These are phyloP conservation scores for Ophiostoma triangulosporum DNA, from an alignment of 2,329 filamentous ascomycete species.

Conservation along the genomic window DNA sequence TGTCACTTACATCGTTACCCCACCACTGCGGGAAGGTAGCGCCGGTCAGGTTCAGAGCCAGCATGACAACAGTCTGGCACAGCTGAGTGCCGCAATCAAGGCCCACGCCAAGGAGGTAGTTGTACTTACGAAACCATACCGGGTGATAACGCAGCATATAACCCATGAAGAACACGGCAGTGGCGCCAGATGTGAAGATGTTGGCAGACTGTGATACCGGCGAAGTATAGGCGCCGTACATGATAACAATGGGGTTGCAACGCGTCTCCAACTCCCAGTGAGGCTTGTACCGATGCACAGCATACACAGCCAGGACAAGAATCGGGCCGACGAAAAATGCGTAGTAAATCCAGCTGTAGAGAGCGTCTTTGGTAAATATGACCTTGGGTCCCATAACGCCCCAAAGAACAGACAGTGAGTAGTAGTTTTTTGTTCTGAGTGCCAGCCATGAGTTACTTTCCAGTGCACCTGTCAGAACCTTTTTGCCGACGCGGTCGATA, in stretches of 20 bases:
- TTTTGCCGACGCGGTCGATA: constrained; percentile 16
- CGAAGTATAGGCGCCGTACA: constrained; percentile 17
- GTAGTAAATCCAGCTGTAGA: constrained; percentile 20
- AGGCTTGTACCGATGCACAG: constrained; percentile 18
- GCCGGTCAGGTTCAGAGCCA: constrained; percentile 19
- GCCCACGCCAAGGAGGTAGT: constrained; percentile 27
- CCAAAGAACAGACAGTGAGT: constrained; percentile 22
- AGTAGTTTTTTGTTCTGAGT: constrained; percentile 20
- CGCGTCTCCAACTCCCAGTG: constrained; percentile 19
- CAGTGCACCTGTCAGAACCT: constrained; percentile 14
- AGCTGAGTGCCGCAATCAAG: constrained; percentile 23
- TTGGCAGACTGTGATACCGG: constrained; percentile 20
- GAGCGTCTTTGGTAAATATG: constrained; percentile 16
- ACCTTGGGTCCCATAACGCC: constrained; percentile 22
- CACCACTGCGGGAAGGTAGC: constrained; percentile 19
- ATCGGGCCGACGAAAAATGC: constrained; percentile 19
- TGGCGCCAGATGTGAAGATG: constrained; percentile 17
- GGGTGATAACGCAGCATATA: constrained; percentile 19
- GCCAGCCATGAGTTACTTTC: constrained; percentile 18
- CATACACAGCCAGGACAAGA: constrained; percentile 15
- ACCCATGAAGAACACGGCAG: constrained; percentile 20
- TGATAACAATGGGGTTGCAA: constrained; percentile 18
- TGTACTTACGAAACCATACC: constrained; percentile 29
- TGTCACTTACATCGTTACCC: constrained; percentile 17
- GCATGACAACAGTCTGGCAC: constrained; percentile 19